A percentile compares a stretch with the other conserved stretches of the same genome.
phyloP scores from a whole-genome alignment of 192 early-diverging fungal species.

The Dispira simplex region DNA sequence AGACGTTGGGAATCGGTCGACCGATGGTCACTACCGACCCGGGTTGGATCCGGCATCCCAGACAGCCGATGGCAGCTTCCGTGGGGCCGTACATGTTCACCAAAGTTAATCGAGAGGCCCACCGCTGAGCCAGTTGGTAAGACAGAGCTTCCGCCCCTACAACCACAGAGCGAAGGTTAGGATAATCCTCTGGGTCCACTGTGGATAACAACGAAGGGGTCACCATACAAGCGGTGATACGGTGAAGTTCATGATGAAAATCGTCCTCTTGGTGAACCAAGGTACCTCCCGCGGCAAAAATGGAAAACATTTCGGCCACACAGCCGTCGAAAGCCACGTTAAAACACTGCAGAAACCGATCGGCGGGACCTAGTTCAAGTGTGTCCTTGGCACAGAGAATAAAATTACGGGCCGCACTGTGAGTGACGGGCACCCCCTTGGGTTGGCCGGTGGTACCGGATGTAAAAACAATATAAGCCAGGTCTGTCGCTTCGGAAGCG shows the following conservation, averaged over 20 bases:
- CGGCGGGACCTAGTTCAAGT: neutral
- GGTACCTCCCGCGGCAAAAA: neutral
- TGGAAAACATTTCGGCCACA: neutral
- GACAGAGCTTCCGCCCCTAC: neutral
- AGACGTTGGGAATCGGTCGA: neutral
- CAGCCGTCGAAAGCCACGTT: constrained; percentile 3
- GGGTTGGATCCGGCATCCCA: neutral
- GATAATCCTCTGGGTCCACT: neutral
- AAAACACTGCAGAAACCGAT: neutral
- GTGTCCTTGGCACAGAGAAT: neutral
- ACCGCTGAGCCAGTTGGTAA: neutral
- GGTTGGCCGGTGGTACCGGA: constrained; percentile 5
- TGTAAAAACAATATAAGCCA: constrained; percentile 2
- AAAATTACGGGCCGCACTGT: neutral
- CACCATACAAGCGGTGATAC: neutral
- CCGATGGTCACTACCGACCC: neutral
- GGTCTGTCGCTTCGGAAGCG: neutral
- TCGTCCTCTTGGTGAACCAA: neutral
- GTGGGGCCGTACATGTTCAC: constrained; percentile 2
- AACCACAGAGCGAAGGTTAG: neutral
- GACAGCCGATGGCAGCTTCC: neutral
- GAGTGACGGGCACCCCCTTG: neutral
- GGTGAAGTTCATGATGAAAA: neutral
- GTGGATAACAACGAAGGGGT: neutral
- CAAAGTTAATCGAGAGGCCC: neutral